A percentile compares a stretch with the other conserved stretches of the same genome.
Evolutionary conservation across 176 grass and related monocot species (phyloP).

Genomic region (Cocos nucifera): DNA sequence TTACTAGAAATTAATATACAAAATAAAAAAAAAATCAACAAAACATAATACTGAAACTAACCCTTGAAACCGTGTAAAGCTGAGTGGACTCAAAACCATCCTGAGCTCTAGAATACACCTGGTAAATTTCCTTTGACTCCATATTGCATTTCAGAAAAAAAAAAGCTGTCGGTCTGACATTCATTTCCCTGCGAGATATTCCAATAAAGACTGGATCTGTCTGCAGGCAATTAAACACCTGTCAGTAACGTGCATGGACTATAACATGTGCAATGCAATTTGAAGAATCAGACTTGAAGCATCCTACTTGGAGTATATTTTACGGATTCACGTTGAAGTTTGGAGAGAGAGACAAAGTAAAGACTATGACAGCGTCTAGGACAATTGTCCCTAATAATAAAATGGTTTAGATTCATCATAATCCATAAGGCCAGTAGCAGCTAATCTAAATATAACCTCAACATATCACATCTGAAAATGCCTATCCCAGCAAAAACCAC

Average conservation of each 20-base stretch:
- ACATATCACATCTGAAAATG: too few species aligned
- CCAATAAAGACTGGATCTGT: conserved; percentile 74
- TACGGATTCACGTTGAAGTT: too few species aligned
- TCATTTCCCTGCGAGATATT: conserved; percentile 63
- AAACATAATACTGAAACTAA: conserved; percentile 21
- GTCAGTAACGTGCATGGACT: conserved; percentile 5
- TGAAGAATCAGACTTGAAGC: too few species aligned
- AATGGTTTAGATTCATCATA: too few species aligned
- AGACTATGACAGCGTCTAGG: too few species aligned
- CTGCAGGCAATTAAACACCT: conserved; percentile 26
- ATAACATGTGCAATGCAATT: too few species aligned
- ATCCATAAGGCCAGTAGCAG: too few species aligned
- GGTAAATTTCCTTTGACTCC: conserved; percentile 37
- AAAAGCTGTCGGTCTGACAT: conserved; percentile 84
- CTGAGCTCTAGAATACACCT: conserved; percentile 81
- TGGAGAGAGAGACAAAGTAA: too few species aligned
- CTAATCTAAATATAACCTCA: too few species aligned
- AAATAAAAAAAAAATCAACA: not conserved
- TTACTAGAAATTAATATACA: conserved; percentile 1
- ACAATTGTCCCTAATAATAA: too few species aligned
- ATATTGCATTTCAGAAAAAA: conserved; percentile 76
- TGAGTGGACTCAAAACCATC: conserved; percentile 94
- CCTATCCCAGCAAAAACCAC: too few species aligned
- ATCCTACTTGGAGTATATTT: too few species aligned
- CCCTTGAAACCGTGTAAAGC: conserved; percentile 43